A percentile compares a stretch with the other conserved stretches of the same genome.
These are phyloP conservation scores for Sugiyamaella xylanicola DNA, from an alignment of 1,139 yeast genomes.

Conservation along the genomic window DNA sequence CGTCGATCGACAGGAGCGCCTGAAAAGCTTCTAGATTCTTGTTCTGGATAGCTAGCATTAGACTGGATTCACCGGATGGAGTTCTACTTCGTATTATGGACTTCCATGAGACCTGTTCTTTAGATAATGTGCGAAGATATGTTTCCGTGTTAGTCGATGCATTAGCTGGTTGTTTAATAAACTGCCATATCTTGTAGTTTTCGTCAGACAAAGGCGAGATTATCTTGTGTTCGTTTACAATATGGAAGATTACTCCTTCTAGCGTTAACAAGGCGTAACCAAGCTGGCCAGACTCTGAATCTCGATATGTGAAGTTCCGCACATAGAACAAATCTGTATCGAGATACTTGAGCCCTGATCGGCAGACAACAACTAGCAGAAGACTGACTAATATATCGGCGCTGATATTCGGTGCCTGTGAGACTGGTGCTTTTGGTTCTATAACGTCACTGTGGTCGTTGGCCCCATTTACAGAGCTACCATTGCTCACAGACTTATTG, in stretches of 20 bases:
- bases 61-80: constrained; percentile 66
- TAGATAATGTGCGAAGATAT: constrained; percentile 7
- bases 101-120: constrained; percentile 37
- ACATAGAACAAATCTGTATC: constrained; percentile 69
- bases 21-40: constrained; percentile 45
- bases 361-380: constrained; percentile 68
- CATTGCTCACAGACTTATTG: too few species aligned
- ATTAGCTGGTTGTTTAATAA: constrained; percentile 39
- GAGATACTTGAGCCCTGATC: constrained; percentile 60
- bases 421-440: constrained; percentile 22
- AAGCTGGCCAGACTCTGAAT: constrained; percentile 51
- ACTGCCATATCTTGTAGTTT: constrained; percentile 59
- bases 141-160: background rate
- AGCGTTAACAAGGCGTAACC: constrained; percentile 75
- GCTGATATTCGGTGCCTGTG: constrained; percentile 47
- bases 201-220: constrained; percentile 50
- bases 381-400: constrained; percentile 83
- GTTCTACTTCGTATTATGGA: constrained; percentile 57
- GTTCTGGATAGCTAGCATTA: constrained; percentile 38
- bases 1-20: constrained; percentile 42
- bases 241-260: constrained; percentile 76
- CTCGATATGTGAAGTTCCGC: constrained; percentile 58
- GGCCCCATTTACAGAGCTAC: background rate
- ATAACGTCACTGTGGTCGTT: background rate
- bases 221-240: constrained; percentile 49